Conservation (phyloP, 306 rosid genomes). For the Luffa acutangula region DNA sequence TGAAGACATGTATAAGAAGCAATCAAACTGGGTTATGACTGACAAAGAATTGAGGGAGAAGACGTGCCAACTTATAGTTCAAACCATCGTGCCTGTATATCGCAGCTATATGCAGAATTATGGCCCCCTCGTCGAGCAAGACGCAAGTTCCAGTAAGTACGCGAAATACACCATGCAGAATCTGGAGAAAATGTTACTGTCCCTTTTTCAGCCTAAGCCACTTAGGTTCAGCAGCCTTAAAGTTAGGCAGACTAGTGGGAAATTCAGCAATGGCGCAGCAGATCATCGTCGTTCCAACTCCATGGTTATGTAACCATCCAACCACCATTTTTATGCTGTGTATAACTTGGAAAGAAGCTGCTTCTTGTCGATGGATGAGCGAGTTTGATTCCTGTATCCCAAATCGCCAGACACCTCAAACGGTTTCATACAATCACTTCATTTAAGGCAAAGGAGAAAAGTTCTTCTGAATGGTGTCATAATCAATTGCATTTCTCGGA, state of each 20-base stretch:
- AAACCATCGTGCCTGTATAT: constrained; percentile 89
- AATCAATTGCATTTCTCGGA: not conserved
- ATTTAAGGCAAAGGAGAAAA: not conserved
- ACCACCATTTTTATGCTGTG: not conserved
- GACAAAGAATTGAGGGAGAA: constrained; percentile 83
- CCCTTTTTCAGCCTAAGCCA: constrained; percentile 76
- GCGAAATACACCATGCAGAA: constrained; percentile 75
- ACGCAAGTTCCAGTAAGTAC: constrained; percentile 65
- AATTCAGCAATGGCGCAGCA: constrained; percentile 43
- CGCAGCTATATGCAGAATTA: constrained; percentile 99
- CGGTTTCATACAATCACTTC: not conserved
- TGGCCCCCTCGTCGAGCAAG: constrained; percentile 98
- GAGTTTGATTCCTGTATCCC: not conserved
- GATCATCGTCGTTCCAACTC: constrained; percentile 83
- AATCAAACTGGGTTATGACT: constrained; percentile 58
- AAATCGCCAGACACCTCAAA: not conserved
- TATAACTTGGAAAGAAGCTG: constrained; percentile 9
- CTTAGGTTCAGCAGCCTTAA: constrained; percentile 65
- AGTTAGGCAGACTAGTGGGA: constrained; percentile 56
- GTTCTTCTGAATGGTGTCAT: not conserved
- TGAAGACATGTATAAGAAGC: constrained; percentile 72
- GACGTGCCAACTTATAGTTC: constrained; percentile 84
- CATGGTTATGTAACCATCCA: constrained; percentile 46
- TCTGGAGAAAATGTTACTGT: constrained; percentile 75
- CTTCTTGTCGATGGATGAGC: not conserved